A percentile compares a stretch with the other conserved stretches of the same genome.
These are phyloP conservation scores for Pisolithus microcarpus DNA, from an alignment of 768 basidiomycete genomes.

Conservation along the genomic window DNA sequence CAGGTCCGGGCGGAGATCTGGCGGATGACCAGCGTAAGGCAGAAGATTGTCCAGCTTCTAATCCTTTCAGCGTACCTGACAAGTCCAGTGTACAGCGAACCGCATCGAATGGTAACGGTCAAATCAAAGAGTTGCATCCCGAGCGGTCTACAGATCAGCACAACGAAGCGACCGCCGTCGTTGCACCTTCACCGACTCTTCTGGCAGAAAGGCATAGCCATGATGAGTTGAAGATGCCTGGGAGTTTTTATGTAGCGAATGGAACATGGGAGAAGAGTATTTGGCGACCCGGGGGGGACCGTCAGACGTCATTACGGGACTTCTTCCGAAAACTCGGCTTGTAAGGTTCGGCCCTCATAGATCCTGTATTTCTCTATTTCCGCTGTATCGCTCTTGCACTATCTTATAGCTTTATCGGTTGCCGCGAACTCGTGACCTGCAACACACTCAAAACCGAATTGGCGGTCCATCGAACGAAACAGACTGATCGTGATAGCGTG, in stretches of 20 bases:
- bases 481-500: too few species aligned
- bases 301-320: constrained; percentile 14
- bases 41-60: constrained; percentile 13
- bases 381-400: too few species aligned
- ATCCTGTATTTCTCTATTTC: background rate
- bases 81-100: constrained; percentile 9
- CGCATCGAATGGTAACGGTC: background rate
- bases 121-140: background rate
- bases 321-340: constrained; percentile 19
- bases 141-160: background rate
- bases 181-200: background rate
- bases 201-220: constrained; percentile 14
- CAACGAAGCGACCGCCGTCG: background rate
- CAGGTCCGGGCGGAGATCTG: constrained; percentile 22
- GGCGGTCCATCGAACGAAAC: too few species aligned
- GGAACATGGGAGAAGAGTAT: constrained; percentile 3
- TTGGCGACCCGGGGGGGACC: background rate
- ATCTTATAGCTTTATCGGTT: too few species aligned
- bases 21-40: constrained; percentile 17
- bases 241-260: constrained; percentile 36
- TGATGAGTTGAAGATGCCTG: constrained; percentile 40
- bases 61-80: constrained; percentile 16
- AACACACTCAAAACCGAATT: too few species aligned
- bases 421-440: too few species aligned
- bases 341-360: constrained; percentile 12